A percentile compares a stretch with the other conserved stretches of the same genome.
Evolutionary conservation across 441 rosid species (phyloP).

Genomic region (Populus tomentosa): DNA sequence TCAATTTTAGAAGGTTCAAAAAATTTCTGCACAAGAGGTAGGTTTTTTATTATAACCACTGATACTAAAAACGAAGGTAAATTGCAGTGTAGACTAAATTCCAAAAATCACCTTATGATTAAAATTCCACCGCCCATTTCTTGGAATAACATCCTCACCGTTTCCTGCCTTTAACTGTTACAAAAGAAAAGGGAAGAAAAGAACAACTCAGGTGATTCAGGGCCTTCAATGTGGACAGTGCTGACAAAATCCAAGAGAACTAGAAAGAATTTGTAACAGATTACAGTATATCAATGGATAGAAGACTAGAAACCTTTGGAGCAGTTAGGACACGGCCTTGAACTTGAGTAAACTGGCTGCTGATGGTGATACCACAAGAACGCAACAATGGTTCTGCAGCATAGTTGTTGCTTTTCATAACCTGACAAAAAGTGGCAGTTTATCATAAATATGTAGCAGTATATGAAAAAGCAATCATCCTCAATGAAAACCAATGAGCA

Average conservation of each 20-base stretch:
- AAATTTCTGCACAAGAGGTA: constrained; percentile 38
- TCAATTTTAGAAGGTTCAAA: constrained; percentile 50
- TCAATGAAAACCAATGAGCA: neutral
- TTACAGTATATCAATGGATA: neutral
- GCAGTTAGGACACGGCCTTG: constrained; percentile 68
- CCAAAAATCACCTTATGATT: constrained; percentile 48
- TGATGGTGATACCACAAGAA: constrained; percentile 60
- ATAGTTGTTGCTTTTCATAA: constrained; percentile 49
- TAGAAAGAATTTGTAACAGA: neutral
- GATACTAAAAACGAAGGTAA: neutral
- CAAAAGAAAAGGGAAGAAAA: constrained; percentile 12
- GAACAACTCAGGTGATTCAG: neutral
- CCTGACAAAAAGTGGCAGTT: constrained; percentile 39
- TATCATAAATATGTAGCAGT: neutral
- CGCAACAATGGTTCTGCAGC: constrained; percentile 55
- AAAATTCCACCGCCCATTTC: constrained; percentile 76
- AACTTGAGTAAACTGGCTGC: constrained; percentile 47
- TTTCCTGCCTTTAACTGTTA: constrained; percentile 66
- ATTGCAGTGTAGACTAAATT: neutral
- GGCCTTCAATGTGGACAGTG: neutral
- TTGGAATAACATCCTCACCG: constrained; percentile 54
- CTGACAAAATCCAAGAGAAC: neutral
- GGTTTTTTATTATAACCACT: neutral
- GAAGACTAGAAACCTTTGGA: constrained; percentile 41
- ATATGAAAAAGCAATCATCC: neutral